phyloP scores from a whole-genome alignment of 2,329 filamentous ascomycete species.

The Zasmidium angulare region DNA sequence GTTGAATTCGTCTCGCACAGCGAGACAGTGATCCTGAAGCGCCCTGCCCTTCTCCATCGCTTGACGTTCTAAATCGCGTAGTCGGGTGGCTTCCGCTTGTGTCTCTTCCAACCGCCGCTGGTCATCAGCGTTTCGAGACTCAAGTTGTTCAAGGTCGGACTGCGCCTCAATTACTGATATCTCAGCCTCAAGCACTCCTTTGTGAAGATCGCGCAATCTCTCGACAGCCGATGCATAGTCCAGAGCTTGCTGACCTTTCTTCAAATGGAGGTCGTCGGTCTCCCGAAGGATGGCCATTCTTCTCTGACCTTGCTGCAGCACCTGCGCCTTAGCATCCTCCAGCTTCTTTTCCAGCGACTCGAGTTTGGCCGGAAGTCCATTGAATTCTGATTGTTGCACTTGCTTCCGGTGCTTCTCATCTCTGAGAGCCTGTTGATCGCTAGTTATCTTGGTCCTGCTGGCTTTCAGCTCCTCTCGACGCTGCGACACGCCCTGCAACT shows the following conservation, averaged over 20 bases:
- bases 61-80: conserved; percentile 25
- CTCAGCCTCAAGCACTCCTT: conserved; percentile 66
- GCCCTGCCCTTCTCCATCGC: conserved; percentile 8
- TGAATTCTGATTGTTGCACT: conserved; percentile 60
- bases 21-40: conserved; percentile 20
- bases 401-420: conserved; percentile 53
- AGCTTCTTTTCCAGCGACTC: conserved; percentile 55
- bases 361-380: conserved; percentile 68
- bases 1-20: conserved; percentile 23
- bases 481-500: conserved; percentile 28
- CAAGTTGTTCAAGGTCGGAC: conserved; percentile 75
- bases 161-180: conserved; percentile 73
- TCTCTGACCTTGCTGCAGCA: conserved; percentile 45
- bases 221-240: conserved; percentile 62
- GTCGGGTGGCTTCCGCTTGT: conserved; percentile 42
- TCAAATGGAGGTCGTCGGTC: conserved; percentile 27
- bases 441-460: conserved; percentile 33
- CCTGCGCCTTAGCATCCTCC: conserved; percentile 40
- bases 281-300: conserved; percentile 52
- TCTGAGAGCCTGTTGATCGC: conserved; percentile 41
- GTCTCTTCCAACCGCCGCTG: conserved; percentile 51
- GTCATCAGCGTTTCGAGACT: conserved; percentile 60
- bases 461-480: conserved; percentile 31
- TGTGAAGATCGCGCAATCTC: conserved; percentile 61
- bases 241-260: conserved; percentile 45